Percentiles rank a stretch among this genome's conserved stretches.
Evolutionary conservation across 1,284 basidiomycete genomes (phyloP).

Genomic region (Tilletia horrida): DNA sequence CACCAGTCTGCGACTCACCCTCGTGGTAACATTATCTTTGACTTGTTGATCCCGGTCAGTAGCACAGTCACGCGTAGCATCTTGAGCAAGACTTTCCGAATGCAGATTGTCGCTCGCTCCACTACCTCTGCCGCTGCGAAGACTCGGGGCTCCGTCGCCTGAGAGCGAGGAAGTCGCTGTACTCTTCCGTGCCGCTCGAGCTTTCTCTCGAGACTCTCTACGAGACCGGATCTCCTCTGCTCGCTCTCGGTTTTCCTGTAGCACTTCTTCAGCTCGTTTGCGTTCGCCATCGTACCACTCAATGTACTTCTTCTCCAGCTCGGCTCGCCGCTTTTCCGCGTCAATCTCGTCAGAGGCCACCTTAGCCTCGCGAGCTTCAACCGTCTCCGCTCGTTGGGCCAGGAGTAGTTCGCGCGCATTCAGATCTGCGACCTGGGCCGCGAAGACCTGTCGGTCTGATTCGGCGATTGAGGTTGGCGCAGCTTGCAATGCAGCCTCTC

Average conservation of each 20-base stretch:
- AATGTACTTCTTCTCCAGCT: slow-evolving; percentile 5
- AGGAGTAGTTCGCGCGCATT: slow-evolving; percentile 19
- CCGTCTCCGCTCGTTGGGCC: slow-evolving; percentile 17
- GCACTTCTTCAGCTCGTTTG: background rate
- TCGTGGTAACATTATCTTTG: slow-evolving; percentile 1
- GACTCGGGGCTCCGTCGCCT: background rate
- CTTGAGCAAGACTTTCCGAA: too few species aligned
- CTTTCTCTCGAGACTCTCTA: background rate
- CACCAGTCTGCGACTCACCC: slow-evolving; percentile 1
- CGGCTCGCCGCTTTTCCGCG: slow-evolving; percentile 6
- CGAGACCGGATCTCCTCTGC: background rate
- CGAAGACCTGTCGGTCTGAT: background rate
- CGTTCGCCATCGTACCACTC: slow-evolving; percentile 20
- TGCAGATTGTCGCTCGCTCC: background rate
- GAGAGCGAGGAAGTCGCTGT: background rate
- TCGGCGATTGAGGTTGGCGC: background rate
- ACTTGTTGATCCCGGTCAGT: too few species aligned
- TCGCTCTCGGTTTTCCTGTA: slow-evolving; percentile 20
- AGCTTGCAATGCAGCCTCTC: slow-evolving; percentile 19
- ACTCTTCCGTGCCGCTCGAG: slow-evolving; percentile 1
- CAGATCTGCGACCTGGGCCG: slow-evolving; percentile 11
- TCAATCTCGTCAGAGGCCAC: background rate
- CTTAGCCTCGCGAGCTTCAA: slow-evolving; percentile 11
- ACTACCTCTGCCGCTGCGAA: background rate
- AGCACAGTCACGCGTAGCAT: too few species aligned